phyloP scores from a whole-genome alignment of 768 basidiomycete species.

The Xerocomus spinulosus region DNA sequence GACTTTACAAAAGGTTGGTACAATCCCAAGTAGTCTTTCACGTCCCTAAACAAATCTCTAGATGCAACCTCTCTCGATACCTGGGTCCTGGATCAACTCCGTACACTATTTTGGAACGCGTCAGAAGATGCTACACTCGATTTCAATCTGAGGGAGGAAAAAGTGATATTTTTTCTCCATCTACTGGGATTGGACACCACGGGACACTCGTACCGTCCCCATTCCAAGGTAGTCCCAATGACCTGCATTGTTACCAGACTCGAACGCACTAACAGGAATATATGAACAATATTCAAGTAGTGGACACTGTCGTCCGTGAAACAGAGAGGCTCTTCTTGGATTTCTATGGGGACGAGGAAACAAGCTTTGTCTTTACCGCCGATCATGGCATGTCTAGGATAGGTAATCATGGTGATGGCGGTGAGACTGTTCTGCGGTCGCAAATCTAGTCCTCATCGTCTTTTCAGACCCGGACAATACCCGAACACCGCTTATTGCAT shows the following conservation, averaged over 20 bases:
- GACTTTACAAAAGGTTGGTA: constrained; percentile 78
- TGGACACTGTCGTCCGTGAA: constrained; percentile 66
- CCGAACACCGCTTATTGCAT: constrained; percentile 75
- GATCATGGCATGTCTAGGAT: constrained; percentile 90
- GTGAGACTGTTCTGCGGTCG: constrained; percentile 35
- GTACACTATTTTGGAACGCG: constrained; percentile 57
- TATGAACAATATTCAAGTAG: constrained; percentile 76
- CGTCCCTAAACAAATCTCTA: constrained; percentile 19
- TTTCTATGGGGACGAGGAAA: constrained; percentile 67
- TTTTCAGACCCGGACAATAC: constrained; percentile 78
- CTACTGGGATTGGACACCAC: constrained; percentile 83
- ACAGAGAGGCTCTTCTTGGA: constrained; percentile 57
- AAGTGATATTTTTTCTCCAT: constrained; percentile 79
- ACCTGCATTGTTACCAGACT: not conserved
- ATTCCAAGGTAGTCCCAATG: constrained; percentile 54
- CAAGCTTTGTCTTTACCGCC: constrained; percentile 76
- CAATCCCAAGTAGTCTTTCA: not conserved
- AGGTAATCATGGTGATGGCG: constrained; percentile 87
- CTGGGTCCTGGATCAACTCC: constrained; percentile 76
- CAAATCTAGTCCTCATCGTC: constrained; percentile 5
- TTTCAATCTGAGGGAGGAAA: constrained; percentile 48
- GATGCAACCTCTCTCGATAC: constrained; percentile 74
- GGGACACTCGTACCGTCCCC: constrained; percentile 81
- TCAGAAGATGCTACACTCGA: constrained; percentile 48
- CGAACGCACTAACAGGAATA: constrained; percentile 56